Base-by-base conservation (phyloP, 2,329 filamentous ascomycete genomes). In the Magnaporthiopsis rhizophila region DNA sequence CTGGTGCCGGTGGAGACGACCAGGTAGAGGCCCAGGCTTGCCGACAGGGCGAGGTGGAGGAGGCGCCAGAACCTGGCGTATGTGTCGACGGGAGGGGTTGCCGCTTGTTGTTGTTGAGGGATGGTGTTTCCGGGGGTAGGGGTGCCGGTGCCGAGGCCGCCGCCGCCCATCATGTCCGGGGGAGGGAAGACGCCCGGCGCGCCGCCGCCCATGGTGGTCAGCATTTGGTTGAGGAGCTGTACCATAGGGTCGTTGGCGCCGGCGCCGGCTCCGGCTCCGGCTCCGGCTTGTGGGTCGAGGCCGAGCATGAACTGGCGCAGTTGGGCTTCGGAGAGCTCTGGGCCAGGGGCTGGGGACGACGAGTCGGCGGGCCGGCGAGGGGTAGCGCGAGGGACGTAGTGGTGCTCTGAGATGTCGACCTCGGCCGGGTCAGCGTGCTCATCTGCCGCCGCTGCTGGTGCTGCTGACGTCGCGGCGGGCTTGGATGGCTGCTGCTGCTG, bases 371-470 rank as follows among this genome's bases (percentile, higher is more conserved):
- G 56, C 71, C 66, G 28, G 65, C 66, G 5, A 68, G 62, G 38
- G 73, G 67, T 38, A 74, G 69, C 62, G 79, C 71, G 63, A 78
- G 76, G 28, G 77, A 69, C 57, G 79, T 78, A 12, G 77, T 75
- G 88, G 76, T 90, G 89, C 68, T 88, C 77, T n/a, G 89, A 90
- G 69, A 94, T 92, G 73, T 93, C 90, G 67, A 91, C 83, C 74
- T 92, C 90, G 6, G 87, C 89, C 7, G 90, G 90, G 70, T 91
- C 88, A 65, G 81, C 85, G 70, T 83, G 77, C 34, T 74, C 59
- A 15, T 74, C 68, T 34, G 71, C 62, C 9, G 72, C 58, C 15
- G 57, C 61, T 15, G 58, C 5, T 12, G 57, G 30, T 8, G 58
- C 5, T 12, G 57, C 53, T 8, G 58, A 3, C 6, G 76, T 69